Evolutionary conservation across 2,329 filamentous ascomycete genomes (phyloP), one percentile per base, ranked within the genome.

Genomic region (Epichloe sylvatica): DNA sequence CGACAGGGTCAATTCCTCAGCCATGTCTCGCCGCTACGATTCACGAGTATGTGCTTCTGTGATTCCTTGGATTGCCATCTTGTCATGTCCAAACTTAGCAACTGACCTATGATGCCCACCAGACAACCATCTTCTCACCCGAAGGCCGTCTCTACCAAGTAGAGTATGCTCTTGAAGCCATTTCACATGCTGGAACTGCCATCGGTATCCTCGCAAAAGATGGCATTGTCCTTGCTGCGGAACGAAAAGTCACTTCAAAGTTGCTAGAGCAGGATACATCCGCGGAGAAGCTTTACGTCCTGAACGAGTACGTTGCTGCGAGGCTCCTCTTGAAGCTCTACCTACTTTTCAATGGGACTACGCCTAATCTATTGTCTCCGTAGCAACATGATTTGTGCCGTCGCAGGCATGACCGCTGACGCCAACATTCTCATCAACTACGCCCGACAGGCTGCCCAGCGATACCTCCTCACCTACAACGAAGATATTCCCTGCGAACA

Each of bases 391-490:
- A 97, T 98, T 71, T 96, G 90, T 70, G 92, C 92, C 54, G 92
- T 98, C 53, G 92, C 92, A 61, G 92, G 92, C 65, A 97, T 98
- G 91, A 98, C 90, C 43, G 92, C 92, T 64, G 92, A 98, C 67
- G 92, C 92, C 69, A 98, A 98, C 76, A 98, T 98, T 70, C 88
- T 98, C 67, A 98, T 98, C 81, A 98, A 98, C 77, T 96, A 94
- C 71, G 94, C 92, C 67, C 89, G 92, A 61, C 88, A 95, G 79
- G 86, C 87, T 62, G 92, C 92, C 61, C 92, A 98, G 74, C 82
- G 85, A 65, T 97, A 98, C 73, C 91, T 98, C 67, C 81, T 95
- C 58, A 98, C 91, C 62, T 98, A 98, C 78, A 95, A 97, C 76
- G 90, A 96, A 84, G 92, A 98, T 66, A 98, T 98, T 57, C 92